A percentile compares a stretch with the other conserved stretches of the same genome.
Evolutionary conservation across 495 filamentous ascomycete genomes (phyloP).

Genomic region (Neurospora sp.): DNA sequence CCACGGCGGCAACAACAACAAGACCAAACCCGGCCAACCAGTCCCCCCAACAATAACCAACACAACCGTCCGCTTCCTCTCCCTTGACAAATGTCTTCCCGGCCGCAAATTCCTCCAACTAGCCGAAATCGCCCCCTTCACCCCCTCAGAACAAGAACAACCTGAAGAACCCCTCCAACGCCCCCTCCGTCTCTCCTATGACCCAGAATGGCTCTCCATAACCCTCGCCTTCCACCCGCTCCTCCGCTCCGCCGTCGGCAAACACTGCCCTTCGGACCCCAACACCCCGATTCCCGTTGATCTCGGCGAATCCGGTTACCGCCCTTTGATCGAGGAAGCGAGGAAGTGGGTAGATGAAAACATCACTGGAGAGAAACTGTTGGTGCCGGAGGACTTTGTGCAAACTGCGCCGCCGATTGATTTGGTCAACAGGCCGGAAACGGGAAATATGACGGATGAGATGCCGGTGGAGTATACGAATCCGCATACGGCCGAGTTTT

Average conservation of each 20-base stretch:
- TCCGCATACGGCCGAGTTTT: slow-evolving; percentile 70
- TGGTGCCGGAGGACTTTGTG: slow-evolving; percentile 65
- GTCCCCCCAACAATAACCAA: slow-evolving; percentile 53
- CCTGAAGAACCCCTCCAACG: slow-evolving; percentile 1
- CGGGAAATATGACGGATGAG: slow-evolving; percentile 10
- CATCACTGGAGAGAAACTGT: slow-evolving; percentile 48
- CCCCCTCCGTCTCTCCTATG: slow-evolving; percentile 55
- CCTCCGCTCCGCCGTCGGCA: slow-evolving; percentile 40
- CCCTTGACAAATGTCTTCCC: slow-evolving; percentile 79
- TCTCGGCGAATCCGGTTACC: slow-evolving; percentile 56
- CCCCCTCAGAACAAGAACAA: slow-evolving; percentile 1
- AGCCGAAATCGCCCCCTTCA: slow-evolving; percentile 42
- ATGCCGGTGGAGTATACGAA: slow-evolving; percentile 71
- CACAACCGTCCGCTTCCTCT: slow-evolving; percentile 70
- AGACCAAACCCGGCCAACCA: slow-evolving; percentile 34
- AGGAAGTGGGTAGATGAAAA: slow-evolving; percentile 69
- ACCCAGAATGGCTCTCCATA: slow-evolving; percentile 92
- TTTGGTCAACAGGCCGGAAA: slow-evolving; percentile 23
- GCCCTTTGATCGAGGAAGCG: slow-evolving; percentile 49
- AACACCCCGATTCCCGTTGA: slow-evolving; percentile 36
- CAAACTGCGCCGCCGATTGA: slow-evolving; percentile 65
- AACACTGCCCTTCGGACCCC: slow-evolving; percentile 22
- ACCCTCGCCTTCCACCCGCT: slow-evolving; percentile 63
- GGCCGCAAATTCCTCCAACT: slow-evolving; percentile 75
- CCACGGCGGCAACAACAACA: slow-evolving; percentile 5